Conservation (phyloP, 2,329 filamentous ascomycete species). For the Botrytis elliptica region DNA sequence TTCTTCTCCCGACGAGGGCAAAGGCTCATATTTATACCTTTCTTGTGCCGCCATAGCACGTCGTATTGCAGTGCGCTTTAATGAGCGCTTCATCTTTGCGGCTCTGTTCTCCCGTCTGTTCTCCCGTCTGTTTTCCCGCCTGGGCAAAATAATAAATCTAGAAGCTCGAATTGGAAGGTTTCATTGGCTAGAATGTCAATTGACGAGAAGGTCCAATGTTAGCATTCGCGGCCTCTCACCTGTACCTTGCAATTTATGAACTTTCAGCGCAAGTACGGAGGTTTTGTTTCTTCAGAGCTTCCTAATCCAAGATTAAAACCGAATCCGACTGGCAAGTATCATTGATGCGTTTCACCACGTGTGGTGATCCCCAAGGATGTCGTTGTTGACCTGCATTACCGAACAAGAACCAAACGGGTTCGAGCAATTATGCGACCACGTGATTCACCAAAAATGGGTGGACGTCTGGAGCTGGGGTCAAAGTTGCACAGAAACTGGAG, state of each 20-base stretch:
- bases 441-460: not conserved
- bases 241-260: not conserved
- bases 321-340: slow-evolving; percentile 2
- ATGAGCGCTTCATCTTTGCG: slow-evolving; percentile 24
- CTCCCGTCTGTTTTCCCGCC: not conserved
- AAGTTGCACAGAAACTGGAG: not conserved
- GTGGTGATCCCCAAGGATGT: not conserved
- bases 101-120: not conserved
- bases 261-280: not conserved
- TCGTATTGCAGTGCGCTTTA: slow-evolving; percentile 15
- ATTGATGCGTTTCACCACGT: slow-evolving; percentile 15
- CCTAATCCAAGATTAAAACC: not conserved
- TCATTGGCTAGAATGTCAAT: not conserved
- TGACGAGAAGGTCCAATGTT: not conserved
- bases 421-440: not conserved
- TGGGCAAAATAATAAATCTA: not conserved
- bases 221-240: not conserved
- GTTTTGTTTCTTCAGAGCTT: not conserved
- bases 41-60: not conserved
- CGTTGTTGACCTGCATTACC: slow-evolving; percentile 5
- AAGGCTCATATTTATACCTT: slow-evolving; percentile 30
- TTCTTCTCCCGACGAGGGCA: slow-evolving; percentile 19
- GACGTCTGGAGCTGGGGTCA: not conserved
- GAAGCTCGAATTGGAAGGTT: not conserved
- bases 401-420: not conserved